A percentile compares a stretch with the other conserved stretches of the same genome.
Conservation (phyloP, 306 rosid genomes). For the Cotoneaster glaucophyllus region DNA sequence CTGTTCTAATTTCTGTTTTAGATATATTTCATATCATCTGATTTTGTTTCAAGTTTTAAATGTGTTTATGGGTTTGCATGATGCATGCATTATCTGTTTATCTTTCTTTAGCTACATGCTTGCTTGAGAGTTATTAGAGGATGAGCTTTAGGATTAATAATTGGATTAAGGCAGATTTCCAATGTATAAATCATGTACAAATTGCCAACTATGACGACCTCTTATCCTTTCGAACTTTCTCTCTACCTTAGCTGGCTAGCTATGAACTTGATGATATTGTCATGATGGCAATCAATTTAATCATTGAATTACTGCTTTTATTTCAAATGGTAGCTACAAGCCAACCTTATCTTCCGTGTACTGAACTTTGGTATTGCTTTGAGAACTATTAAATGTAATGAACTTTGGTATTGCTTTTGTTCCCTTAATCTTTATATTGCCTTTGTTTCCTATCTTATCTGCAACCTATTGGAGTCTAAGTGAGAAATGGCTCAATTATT, state of each 20-base stretch:
- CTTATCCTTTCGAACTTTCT: neutral
- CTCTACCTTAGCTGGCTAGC: neutral
- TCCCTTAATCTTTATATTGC: too few relatives aligned
- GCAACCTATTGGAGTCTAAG: too few relatives aligned
- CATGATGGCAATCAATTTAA: neutral
- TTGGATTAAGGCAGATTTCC: neutral
- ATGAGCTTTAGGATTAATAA: neutral
- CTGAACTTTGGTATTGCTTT: too few relatives aligned
- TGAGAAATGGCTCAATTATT: too few relatives aligned
- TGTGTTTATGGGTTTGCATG: neutral
- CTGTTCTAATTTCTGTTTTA: too few relatives aligned
- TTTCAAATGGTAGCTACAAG: neutral
- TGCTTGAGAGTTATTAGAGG: slow-evolving; percentile 5
- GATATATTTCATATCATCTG: neutral
- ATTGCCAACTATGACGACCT: neutral
- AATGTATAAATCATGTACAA: neutral
- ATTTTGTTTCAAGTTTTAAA: neutral
- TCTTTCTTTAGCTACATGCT: neutral
- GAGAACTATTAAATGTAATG: too few relatives aligned
- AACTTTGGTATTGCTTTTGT: too few relatives aligned
- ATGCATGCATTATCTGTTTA: neutral
- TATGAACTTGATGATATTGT: neutral
- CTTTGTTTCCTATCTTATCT: too few relatives aligned
- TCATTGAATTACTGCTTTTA: neutral
- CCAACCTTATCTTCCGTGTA: neutral